Evolutionary conservation across 129 eudicot genomes (phyloP).

Genomic region (Lactuca saligna): DNA sequence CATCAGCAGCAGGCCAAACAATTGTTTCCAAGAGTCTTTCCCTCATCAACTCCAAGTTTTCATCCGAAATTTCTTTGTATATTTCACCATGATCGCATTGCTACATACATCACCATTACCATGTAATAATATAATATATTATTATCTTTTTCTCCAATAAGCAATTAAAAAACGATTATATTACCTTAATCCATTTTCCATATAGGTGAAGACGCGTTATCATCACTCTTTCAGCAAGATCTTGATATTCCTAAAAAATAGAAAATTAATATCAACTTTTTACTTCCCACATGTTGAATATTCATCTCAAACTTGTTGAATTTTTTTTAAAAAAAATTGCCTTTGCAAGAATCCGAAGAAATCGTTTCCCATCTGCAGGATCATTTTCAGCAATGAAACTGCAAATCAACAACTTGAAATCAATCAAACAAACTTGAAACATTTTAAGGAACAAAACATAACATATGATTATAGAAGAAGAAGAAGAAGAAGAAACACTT

Average conservation of each 20-base stretch:
- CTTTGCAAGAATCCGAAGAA: slow-evolving; percentile 67
- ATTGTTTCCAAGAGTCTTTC: slow-evolving; percentile 76
- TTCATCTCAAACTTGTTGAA: no score
- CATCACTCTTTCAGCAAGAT: slow-evolving; percentile 88
- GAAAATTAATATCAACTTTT: background rate
- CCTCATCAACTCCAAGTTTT: slow-evolving; percentile 73
- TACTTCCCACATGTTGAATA: no score
- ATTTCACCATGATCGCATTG: slow-evolving; percentile 67
- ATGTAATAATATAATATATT: background rate
- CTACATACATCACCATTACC: slow-evolving; percentile 34
- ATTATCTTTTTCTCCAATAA: background rate
- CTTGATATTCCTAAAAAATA: slow-evolving; percentile 60
- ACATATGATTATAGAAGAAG: background rate
- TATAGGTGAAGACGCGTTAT: slow-evolving; percentile 79
- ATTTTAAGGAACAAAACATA: background rate
- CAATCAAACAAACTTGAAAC: background rate
- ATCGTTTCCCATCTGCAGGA: slow-evolving; percentile 54
- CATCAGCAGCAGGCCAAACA: slow-evolving; percentile 77
- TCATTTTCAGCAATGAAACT: slow-evolving; percentile 66
- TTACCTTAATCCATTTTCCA: slow-evolving; percentile 86
- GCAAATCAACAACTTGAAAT: slow-evolving; percentile 17
- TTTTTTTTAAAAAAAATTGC: slow-evolving; percentile 34
- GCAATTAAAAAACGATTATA: background rate
- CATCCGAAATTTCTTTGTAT: slow-evolving; percentile 62
- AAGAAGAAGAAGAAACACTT: slow-evolving; percentile 33